Evolutionary conservation across 306 rosid species (phyloP).

Genomic region (Astragalus membranaceus): DNA sequence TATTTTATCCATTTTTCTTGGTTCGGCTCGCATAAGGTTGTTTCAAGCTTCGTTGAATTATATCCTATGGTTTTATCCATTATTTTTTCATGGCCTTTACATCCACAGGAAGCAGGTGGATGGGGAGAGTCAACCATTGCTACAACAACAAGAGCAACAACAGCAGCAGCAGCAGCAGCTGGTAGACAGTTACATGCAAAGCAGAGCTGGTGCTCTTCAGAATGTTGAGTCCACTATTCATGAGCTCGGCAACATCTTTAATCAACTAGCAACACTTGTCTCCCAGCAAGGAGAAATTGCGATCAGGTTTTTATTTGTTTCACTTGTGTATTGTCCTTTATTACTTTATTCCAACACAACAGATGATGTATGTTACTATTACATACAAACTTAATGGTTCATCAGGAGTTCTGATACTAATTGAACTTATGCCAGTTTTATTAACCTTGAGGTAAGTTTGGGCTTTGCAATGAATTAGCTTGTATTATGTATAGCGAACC

Average conservation of each 20-base stretch:
- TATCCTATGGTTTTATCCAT: background rate
- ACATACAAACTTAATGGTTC: background rate
- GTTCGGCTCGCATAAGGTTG: background rate
- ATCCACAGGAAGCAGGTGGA: constrained; percentile 65
- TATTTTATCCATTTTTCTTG: background rate
- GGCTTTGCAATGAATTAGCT: constrained; percentile 7
- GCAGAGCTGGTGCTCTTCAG: constrained; percentile 97
- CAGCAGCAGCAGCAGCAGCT: constrained; percentile 76
- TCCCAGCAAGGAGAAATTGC: constrained; percentile 98
- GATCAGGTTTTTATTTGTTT: constrained; percentile 56
- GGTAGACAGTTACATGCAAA: constrained; percentile 93
- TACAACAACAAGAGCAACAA: constrained; percentile 51
- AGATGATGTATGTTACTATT: background rate
- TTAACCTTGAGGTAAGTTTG: background rate
- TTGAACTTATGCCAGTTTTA: background rate
- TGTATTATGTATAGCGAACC: background rate
- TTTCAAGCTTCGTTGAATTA: background rate
- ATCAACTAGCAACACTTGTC: constrained; percentile 90
- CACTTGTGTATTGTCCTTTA: background rate
- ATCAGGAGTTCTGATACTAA: background rate
- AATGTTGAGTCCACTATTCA: constrained; percentile 96
- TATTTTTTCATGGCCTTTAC: constrained; percentile 6
- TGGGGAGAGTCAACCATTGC: constrained; percentile 85
- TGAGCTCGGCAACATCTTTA: constrained; percentile 89
- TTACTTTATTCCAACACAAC: constrained; percentile 1